Evolutionary conservation across 2,329 filamentous ascomycete genomes (phyloP).

Genomic region (Colletotrichum godetiae): DNA sequence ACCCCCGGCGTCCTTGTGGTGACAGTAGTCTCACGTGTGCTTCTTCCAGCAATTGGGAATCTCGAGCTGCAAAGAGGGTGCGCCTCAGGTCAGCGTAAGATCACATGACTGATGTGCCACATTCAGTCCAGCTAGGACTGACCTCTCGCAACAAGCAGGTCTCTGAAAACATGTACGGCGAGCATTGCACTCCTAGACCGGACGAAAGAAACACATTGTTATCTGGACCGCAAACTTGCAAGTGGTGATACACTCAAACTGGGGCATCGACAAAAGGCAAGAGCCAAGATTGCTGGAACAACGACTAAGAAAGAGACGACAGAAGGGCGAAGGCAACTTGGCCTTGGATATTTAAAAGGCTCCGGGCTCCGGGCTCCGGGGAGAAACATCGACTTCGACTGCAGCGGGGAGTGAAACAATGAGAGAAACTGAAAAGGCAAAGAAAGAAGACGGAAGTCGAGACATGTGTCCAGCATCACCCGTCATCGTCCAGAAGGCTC

Average conservation of each 20-base stretch:
- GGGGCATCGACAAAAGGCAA: background rate
- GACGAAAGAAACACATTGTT: background rate
- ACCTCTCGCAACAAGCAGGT: background rate
- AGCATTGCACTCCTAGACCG: background rate
- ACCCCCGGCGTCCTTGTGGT: background rate
- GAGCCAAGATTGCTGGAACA: background rate
- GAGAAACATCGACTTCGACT: background rate
- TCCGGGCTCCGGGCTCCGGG: too few relatives aligned
- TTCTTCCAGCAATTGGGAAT: background rate
- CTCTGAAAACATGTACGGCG: background rate
- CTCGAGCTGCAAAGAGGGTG: background rate
- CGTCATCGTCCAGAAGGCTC: background rate
- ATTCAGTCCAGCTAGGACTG: background rate
- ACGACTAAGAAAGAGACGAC: background rate
- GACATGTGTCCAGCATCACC: background rate
- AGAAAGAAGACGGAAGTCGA: background rate
- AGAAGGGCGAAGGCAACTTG: background rate
- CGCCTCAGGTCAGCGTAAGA: background rate
- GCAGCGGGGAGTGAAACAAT: background rate
- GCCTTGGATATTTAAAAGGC: background rate
- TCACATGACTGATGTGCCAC: conserved; percentile 13
- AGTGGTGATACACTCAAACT: background rate
- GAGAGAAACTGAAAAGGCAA: background rate
- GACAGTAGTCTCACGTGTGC: background rate
- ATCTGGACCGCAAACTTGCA: background rate